Conservation (phyloP, 768 basidiomycete species). For the Russula lepida region DNA sequence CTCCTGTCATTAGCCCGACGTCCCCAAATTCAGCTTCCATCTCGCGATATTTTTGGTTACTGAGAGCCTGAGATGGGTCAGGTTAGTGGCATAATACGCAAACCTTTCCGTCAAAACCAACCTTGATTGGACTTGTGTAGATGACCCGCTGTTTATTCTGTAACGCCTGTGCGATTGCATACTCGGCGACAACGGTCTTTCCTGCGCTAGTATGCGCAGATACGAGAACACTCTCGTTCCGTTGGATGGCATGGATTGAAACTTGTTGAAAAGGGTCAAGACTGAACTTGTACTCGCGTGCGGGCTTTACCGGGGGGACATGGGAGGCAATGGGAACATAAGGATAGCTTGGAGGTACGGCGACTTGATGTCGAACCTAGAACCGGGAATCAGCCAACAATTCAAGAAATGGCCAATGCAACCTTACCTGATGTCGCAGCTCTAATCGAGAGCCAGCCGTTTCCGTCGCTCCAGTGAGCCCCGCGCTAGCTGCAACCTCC, state of each 20-base stretch:
- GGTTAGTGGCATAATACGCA: conserved; percentile 9
- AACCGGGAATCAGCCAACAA: neutral
- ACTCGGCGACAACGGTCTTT: conserved; percentile 99
- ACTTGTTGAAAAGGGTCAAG: conserved; percentile 97
- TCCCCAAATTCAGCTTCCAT: conserved; percentile 96
- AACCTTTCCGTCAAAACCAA: conserved; percentile 33
- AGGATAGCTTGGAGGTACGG: conserved; percentile 84
- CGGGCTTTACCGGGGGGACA: conserved; percentile 84
- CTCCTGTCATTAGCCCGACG: conserved; percentile 98
- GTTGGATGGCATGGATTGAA: conserved; percentile 89
- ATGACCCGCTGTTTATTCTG: conserved; percentile 93
- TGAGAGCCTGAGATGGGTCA: conserved; percentile 63
- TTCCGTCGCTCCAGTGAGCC: conserved; percentile 60
- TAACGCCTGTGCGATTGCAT: conserved; percentile 95
- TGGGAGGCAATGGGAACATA: conserved; percentile 89
- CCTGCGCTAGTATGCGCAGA: conserved; percentile 99
- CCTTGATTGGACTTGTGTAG: conserved; percentile 99
- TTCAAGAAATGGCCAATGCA: conserved; percentile 1
- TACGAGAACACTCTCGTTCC: conserved; percentile 95
- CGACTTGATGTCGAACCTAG: conserved; percentile 93
- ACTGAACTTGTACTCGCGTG: conserved; percentile 89
- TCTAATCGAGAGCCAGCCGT: conserved; percentile 65
- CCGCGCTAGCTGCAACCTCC: conserved; percentile 83
- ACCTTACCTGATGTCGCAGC: conserved; percentile 66
- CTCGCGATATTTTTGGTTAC: conserved; percentile 98